These are phyloP conservation scores for Panaeolus papilionaceus DNA, from an alignment of 768 basidiomycete species.

Conservation along the genomic window DNA sequence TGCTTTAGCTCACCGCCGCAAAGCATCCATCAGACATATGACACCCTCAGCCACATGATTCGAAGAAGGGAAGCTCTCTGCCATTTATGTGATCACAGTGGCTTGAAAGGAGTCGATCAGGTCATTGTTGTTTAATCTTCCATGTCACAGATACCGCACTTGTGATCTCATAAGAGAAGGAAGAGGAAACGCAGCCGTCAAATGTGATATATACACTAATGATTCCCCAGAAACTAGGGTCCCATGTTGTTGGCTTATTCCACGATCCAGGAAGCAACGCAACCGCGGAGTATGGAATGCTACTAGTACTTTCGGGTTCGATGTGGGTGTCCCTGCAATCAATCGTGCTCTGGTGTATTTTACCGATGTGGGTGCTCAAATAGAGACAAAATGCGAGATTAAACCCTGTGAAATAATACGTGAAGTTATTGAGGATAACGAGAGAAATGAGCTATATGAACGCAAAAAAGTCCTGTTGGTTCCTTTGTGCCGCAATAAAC, in stretches of 20 bases:
- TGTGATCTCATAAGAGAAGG: slow-evolving; percentile 6
- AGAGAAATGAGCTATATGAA: not conserved
- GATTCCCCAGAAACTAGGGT: slow-evolving; percentile 12
- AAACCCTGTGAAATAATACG: not conserved
- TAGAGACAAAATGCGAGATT: not conserved
- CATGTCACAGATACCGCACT: not conserved
- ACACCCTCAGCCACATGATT: slow-evolving; percentile 1
- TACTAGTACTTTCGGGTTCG: not conserved
- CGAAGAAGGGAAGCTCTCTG: slow-evolving; percentile 9
- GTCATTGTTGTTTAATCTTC: not conserved
- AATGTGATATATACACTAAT: slow-evolving; percentile 1
- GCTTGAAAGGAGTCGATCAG: not conserved
- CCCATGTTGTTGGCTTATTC: not conserved
- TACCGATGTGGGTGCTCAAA: not conserved
- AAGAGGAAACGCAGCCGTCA: not conserved
- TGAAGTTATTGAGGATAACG: not conserved
- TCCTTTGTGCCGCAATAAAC: slow-evolving; percentile 3
- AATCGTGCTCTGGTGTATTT: not conserved
- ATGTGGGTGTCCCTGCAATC: slow-evolving; percentile 4
- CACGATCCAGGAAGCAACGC: not conserved
- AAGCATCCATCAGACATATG: not conserved
- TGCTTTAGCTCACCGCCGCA: not conserved
- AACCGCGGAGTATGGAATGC: slow-evolving; percentile 3
- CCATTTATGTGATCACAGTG: not conserved
- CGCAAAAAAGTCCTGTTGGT: not conserved